Evolutionary conservation across 1,139 yeast species (phyloP), one percentile per base, ranked within the genome.

Genomic region (Sugiyamaella sp.): DNA sequence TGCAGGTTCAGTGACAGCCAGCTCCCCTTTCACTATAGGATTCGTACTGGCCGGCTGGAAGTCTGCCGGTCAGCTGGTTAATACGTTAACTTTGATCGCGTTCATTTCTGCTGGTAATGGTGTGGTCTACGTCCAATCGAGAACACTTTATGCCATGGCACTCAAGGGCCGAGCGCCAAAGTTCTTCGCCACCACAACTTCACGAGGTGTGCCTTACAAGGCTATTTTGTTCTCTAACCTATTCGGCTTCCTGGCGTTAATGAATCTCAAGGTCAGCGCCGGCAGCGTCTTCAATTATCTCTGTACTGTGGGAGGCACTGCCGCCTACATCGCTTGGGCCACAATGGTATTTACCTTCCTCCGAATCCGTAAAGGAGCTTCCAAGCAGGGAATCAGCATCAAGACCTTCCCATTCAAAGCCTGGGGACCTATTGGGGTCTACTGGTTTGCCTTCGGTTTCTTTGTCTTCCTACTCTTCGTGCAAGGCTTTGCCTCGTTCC

Each of bases 21-120:
- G 51, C n/a, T 52, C 55, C n/a, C 55, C 55, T 9, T 52, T 52
- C n/a, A 52, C 55, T 20, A 52, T 52, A 29, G 55, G 55, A 16
- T 52, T 52, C 20, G 50, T 38, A 17, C 37, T 49, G 5, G 55
- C 51, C 2, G 55, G 55, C 9, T 52, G 55, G 55, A 24, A 37
- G 16, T 39, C 51, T 22, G 55, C 51, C 21, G 55, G 55, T 6
- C 55, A 52, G 12, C 35, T 52, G 29, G 55, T 52, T 2, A 52
- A 52, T 14, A 17, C 55, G 4, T 19, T 52, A 5, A 52, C 55
- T 2, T 33, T 52, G 14, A 37, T 50, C 8, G 55, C 55, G 4
- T 52, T 52, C 35, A 25, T 52, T 14, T 52, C 55, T 16, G 55
- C 55, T 20, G 54, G 54, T 8, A 52, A 52, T 32, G 55, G 55